Base-by-base conservation (phyloP, 169 alveolate genomes). In the Plasmodium vivax region DNA sequence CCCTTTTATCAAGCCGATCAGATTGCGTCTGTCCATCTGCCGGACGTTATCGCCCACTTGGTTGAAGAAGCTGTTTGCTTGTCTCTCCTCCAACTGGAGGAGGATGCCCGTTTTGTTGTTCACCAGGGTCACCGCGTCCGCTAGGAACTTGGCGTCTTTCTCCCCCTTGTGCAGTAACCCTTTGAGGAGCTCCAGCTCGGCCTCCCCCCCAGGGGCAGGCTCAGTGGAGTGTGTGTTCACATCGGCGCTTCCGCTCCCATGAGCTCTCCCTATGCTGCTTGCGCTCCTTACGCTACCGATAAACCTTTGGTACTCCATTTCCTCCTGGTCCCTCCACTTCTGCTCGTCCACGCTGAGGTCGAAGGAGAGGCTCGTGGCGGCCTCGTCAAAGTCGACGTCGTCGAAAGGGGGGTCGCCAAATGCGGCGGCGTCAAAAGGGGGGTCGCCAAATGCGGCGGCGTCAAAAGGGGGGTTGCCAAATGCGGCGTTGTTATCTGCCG, bases 301-400 rank as follows among this genome's bases (percentile, higher is more conserved):
- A 87, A 87, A 87, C 16, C 68, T 51, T 27, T 87, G 54, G 82
- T 75, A 87, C 68, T 87, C 93, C 30, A 51, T 87, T 75, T 87
- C 87, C 81, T 87, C 93, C 71, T 77, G 38, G 30, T 87, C 23
- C 71, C 41, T 87, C 93, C 93, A 87, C 19, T 87, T 87, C 32
- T 74, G 47, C 38, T 88, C 94, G 19, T 83, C 92, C 27, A 91
- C 45, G 73, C 34, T 83, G 27, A 91, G 12, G 72, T 91, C 95
- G 58, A 91, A 83, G 47, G 80, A 80, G n/a, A 91, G 30, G 9
- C 68, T 30, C 14, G 95, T 19, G 23, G 92, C 19, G 19, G 81
- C 23, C 9, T 91, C 93, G 27, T 87, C 93, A 79, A 51, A 87
- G 12, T 85, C 87, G 12, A 85, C 93, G 7, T 75, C 56, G 23